Conservation (phyloP, 495 filamentous ascomycete species). For the Cenococcum geophilum region DNA sequence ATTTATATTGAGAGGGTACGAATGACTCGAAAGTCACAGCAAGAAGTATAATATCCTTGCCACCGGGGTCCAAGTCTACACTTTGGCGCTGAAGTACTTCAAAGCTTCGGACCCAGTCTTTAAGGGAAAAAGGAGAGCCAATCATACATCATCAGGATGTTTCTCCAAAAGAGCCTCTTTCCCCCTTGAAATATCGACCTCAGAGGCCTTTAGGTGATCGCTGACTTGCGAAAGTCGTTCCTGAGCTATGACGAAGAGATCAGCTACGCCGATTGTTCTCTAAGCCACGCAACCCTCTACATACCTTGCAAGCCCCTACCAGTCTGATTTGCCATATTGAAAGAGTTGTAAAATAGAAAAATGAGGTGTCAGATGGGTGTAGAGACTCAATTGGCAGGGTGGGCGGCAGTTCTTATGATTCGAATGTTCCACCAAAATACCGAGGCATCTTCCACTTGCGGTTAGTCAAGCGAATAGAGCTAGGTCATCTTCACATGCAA, state of each 20-base stretch:
- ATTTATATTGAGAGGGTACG: not conserved
- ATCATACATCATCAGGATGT: conserved; percentile 53
- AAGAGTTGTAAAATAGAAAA: not conserved
- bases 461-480: not conserved
- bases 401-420: conserved; percentile 14
- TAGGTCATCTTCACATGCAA: not conserved
- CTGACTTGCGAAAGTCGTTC: conserved; percentile 59
- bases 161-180: conserved; percentile 53
- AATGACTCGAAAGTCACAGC: too few relatives aligned
- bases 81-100: too few relatives aligned
- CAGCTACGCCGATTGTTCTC: not conserved
- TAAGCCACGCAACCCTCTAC: not conserved
- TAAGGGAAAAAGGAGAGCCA: not conserved
- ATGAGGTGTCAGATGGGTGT: not conserved
- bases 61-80: too few relatives aligned
- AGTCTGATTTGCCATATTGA: conserved; percentile 37
- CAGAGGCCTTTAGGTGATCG: conserved; percentile 50
- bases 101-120: not conserved
- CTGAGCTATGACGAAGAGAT: conserved; percentile 42
- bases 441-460: conserved; percentile 3
- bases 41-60: too few relatives aligned
- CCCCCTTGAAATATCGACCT: conserved; percentile 41
- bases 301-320: conserved; percentile 25
- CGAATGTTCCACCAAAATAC: not conserved
- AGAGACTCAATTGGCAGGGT: not conserved